These are phyloP conservation scores for Xylariaceae sp. DNA, from an alignment of 2,329 filamentous ascomycete species.

Conservation along the genomic window DNA sequence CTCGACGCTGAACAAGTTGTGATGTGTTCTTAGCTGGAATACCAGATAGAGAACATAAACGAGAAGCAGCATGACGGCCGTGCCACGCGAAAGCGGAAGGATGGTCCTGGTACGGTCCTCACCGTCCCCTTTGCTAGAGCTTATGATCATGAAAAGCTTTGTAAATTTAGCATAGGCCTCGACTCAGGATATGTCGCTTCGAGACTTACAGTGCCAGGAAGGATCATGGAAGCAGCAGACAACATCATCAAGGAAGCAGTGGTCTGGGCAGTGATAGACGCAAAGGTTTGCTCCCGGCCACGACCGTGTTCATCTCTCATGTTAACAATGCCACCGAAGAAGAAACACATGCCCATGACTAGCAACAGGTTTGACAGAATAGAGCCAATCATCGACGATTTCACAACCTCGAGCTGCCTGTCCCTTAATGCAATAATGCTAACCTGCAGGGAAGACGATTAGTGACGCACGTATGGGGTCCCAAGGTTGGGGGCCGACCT, in stretches of 20 bases:
- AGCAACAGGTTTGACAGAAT: conserved; percentile 94
- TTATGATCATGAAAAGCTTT: conserved; percentile 68
- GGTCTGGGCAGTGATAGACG: conserved; percentile 76
- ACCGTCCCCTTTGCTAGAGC: conserved; percentile 40
- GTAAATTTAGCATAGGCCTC: conserved; percentile 22
- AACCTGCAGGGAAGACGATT: conserved; percentile 56
- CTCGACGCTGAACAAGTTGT: conserved; percentile 69
- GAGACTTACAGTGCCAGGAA: conserved; percentile 66
- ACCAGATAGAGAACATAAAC: conserved; percentile 77
- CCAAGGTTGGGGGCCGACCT: conserved; percentile 33
- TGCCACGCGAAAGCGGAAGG: conserved; percentile 73
- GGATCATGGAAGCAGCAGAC: conserved; percentile 75
- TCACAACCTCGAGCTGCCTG: conserved; percentile 91
- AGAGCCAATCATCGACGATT: conserved; percentile 94
- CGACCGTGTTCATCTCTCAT: conserved; percentile 58
- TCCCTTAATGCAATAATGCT: conserved; percentile 88
- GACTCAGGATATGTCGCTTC: not conserved
- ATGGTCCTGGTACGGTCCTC: conserved; percentile 58
- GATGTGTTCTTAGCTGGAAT: conserved; percentile 78
- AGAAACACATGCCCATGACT: conserved; percentile 80
- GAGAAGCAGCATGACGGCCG: conserved; percentile 72
- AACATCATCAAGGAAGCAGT: conserved; percentile 75
- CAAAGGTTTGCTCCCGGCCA: conserved; percentile 71
- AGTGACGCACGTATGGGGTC: conserved; percentile 18
- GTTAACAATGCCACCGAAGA: conserved; percentile 72